A percentile compares a stretch with the other conserved stretches of the same genome.
Evolutionary conservation across 192 early-diverging fungal genomes (phyloP).

Genomic region (Linderina pennispora): DNA sequence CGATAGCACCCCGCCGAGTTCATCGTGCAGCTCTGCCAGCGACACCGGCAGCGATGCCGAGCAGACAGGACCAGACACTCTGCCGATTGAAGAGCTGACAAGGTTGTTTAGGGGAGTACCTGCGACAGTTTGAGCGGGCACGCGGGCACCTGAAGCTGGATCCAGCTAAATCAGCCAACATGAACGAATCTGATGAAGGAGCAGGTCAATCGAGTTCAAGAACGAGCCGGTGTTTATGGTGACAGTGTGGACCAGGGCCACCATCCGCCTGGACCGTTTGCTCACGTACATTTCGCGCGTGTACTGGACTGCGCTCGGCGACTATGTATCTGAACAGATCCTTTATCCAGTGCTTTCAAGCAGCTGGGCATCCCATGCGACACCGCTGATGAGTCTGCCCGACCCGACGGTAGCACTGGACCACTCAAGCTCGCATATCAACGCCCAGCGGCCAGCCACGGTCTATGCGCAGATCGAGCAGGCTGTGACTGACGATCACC

Average conservation of each 20-base stretch:
- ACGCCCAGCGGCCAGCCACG: not conserved
- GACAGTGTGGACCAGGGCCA: constrained; percentile 37
- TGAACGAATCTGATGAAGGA: constrained; percentile 21
- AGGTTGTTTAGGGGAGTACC: constrained; percentile 38
- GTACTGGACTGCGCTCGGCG: constrained; percentile 45
- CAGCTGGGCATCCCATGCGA: constrained; percentile 25
- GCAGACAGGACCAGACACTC: not conserved
- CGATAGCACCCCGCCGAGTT: not conserved
- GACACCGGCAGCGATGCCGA: not conserved
- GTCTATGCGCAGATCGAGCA: not conserved
- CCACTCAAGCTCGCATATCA: not conserved
- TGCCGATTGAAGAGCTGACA: constrained; percentile 20
- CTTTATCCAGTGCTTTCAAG: constrained; percentile 36
- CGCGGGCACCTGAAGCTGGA: constrained; percentile 22
- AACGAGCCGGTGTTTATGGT: constrained; percentile 36
- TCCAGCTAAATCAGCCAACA: constrained; percentile 12
- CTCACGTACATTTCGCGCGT: constrained; percentile 34
- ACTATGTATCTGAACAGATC: constrained; percentile 43
- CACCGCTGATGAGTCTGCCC: constrained; percentile 20
- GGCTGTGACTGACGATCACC: constrained; percentile 3
- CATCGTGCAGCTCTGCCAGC: not conserved
- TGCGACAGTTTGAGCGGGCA: constrained; percentile 37
- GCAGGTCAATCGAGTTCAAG: constrained; percentile 34
- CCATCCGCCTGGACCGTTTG: constrained; percentile 32
- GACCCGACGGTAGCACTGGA: constrained; percentile 25